phyloP scores from a whole-genome alignment of 306 rosid species.

The cucumber (Cucumis sativus) region DNA sequence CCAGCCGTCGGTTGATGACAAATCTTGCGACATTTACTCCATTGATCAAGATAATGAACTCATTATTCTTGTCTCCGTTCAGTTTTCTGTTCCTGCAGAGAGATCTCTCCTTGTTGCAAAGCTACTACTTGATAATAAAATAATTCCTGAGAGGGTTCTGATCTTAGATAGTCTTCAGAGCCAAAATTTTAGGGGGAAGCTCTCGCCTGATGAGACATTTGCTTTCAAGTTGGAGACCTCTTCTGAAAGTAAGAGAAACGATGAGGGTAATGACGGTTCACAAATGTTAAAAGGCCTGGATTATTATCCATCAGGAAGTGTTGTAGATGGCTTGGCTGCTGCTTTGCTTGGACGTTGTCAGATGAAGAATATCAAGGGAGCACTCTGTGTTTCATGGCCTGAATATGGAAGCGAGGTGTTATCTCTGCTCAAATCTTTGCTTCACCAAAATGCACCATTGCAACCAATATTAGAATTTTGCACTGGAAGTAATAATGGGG shows the following conservation, averaged over 20 bases:
- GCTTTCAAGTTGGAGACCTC: slow-evolving; percentile 67
- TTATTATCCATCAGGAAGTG: slow-evolving; percentile 74
- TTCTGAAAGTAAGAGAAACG: slow-evolving; percentile 26
- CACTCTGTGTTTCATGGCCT: slow-evolving; percentile 71
- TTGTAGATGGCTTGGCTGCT: slow-evolving; percentile 67
- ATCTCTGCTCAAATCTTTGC: slow-evolving; percentile 30
- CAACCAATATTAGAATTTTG: slow-evolving; percentile 23
- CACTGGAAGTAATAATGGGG: background rate
- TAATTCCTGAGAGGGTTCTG: slow-evolving; percentile 39
- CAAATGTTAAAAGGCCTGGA: slow-evolving; percentile 25
- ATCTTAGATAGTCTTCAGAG: slow-evolving; percentile 41
- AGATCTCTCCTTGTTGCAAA: slow-evolving; percentile 42
- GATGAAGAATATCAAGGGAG: slow-evolving; percentile 38
- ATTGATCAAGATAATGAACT: background rate
- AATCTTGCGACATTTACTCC: slow-evolving; percentile 34
- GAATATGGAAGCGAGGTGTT: slow-evolving; percentile 36
- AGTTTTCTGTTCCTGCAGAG: slow-evolving; percentile 24
- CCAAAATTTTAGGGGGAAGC: slow-evolving; percentile 40
- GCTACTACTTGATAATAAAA: slow-evolving; percentile 22
- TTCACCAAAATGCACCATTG: slow-evolving; percentile 22
- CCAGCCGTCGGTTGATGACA: slow-evolving; percentile 29
- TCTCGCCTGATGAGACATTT: slow-evolving; percentile 36
- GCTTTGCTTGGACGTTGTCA: slow-evolving; percentile 59
- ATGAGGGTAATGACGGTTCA: background rate
- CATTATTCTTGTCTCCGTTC: slow-evolving; percentile 32